Evolutionary conservation across 106 monocot species (phyloP), one percentile per base, ranked within the genome.

Genomic region (Amphibolis antarctica): DNA sequence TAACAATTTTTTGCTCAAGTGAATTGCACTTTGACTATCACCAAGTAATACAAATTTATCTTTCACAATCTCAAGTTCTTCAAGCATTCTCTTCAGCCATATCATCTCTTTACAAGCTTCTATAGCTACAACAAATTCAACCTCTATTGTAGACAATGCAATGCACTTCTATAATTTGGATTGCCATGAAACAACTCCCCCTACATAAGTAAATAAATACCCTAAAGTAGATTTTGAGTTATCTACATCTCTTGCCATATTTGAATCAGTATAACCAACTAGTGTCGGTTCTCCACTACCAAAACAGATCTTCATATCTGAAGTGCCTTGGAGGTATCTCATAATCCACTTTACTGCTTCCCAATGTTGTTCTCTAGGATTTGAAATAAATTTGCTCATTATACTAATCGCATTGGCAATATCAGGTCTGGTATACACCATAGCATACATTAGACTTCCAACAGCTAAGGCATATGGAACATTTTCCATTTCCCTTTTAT

Each of bases 151-250:
- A 19, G 46, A 69, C 7, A 59, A 42, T 13, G 58, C 29, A 44
- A 69, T 36, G 46, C 69, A 69, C 44, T 69, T 69, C 23, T 69
- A 44, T 3, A 69, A 47, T 44, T 24, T 69, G 3, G 15, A 69
- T n/a, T 69, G 57, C 10, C 44, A 69, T 44, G 58, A 69, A 11
- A 69, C 22, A 20, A 53, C 55, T 69, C 69, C 58, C 56, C 69
- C 24, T 46, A 43, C 58, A 69, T 58, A 69, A 9, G 69, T 69
- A 28, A 69, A 22, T 18, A 69, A 12, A 28, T 56, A 58, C 25
- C 58, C 69, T 1, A n/a, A 58, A 46, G 57, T 58, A 26, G 42
- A 59, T 28, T 56, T 46, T 28, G 57, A 20, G 7, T 15, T 23
- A 24, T 69, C 58, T 12, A 59, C 13, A 69, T 69, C 69, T 28